Evolutionary conservation across 139 green algal species (phyloP).

Genomic region (Chlorella sp.): DNA sequence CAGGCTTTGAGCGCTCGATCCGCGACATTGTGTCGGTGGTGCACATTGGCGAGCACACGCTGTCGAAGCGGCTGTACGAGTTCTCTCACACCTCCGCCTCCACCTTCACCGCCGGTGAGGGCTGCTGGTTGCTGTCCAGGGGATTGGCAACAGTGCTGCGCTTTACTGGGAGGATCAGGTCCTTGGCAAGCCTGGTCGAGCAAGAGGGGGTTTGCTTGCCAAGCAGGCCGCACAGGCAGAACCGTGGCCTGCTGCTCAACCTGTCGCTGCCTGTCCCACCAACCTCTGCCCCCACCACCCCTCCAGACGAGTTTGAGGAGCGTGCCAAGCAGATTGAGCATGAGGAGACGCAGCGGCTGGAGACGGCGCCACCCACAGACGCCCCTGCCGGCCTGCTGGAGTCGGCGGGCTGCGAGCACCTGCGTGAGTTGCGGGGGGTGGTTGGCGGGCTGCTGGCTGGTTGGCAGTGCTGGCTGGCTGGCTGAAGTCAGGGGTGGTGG

Average conservation of each 20-base stretch:
- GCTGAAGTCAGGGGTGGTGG: not conserved
- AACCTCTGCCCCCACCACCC: not conserved
- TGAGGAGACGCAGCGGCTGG: not conserved
- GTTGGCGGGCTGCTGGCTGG: too few relatives aligned
- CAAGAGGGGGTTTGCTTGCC: too few relatives aligned
- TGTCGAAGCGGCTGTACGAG: constrained; percentile 89
- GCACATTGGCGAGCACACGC: constrained; percentile 92
- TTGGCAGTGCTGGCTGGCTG: not conserved
- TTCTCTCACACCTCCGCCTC: constrained; percentile 72
- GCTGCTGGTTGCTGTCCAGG: too few relatives aligned
- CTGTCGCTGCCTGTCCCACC: too few relatives aligned
- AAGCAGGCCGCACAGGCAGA: too few relatives aligned
- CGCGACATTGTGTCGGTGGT: constrained; percentile 84
- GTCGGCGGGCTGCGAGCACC: constrained; percentile 37
- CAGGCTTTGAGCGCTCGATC: constrained; percentile 77
- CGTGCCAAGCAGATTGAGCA: constrained; percentile 11
- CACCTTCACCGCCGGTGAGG: constrained; percentile 60
- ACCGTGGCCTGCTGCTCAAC: too few relatives aligned
- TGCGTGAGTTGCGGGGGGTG: constrained; percentile 12
- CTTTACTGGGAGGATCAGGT: too few relatives aligned
- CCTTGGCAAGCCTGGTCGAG: too few relatives aligned
- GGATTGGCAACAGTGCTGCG: too few relatives aligned
- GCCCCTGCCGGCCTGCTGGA: constrained; percentile 14
- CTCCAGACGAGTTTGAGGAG: constrained; percentile 31
- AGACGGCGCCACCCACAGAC: not conserved